Conservation (phyloP, 2,329 filamentous ascomycete genomes). For the Amylocarpus encephaloides region DNA sequence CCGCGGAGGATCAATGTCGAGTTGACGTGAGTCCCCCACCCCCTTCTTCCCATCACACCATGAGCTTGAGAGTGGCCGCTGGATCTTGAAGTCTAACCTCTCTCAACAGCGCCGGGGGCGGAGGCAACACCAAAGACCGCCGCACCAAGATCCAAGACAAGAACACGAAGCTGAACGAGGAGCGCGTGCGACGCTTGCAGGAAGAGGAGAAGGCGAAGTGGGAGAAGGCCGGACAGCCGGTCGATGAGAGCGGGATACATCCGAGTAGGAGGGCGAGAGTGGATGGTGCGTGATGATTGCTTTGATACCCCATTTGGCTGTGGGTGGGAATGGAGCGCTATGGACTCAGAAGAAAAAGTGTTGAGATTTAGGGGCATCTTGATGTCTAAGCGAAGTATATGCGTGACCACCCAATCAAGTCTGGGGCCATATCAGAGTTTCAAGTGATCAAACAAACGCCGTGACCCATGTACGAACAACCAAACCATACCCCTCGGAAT, state of each 20-base stretch:
- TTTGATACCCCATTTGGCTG: too few relatives aligned
- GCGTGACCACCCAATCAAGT: too few relatives aligned
- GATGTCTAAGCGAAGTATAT: too few relatives aligned
- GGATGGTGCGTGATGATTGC: slow-evolving; percentile 8
- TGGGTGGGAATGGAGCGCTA: too few relatives aligned
- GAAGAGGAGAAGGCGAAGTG: slow-evolving; percentile 26
- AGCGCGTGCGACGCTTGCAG: slow-evolving; percentile 24
- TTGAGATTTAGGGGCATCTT: too few relatives aligned
- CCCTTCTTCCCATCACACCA: slow-evolving; percentile 2
- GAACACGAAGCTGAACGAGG: slow-evolving; percentile 76
- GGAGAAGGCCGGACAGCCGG: slow-evolving; percentile 14
- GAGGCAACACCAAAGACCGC: slow-evolving; percentile 67
- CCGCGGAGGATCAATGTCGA: slow-evolving; percentile 85
- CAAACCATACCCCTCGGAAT: neutral
- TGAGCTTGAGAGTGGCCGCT: too few relatives aligned
- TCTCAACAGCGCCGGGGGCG: slow-evolving; percentile 80
- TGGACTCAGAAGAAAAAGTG: too few relatives aligned
- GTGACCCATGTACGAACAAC: neutral
- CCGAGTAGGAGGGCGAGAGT: slow-evolving; percentile 26
- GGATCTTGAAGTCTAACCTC: too few relatives aligned
- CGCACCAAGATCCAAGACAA: slow-evolving; percentile 75
- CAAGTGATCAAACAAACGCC: neutral
- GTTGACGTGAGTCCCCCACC: slow-evolving; percentile 58
- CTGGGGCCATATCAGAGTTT: neutral
- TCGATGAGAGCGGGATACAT: slow-evolving; percentile 27